phyloP scores from a whole-genome alignment of 257 asterid genomes.

The Lithospermum erythrorhizon region DNA sequence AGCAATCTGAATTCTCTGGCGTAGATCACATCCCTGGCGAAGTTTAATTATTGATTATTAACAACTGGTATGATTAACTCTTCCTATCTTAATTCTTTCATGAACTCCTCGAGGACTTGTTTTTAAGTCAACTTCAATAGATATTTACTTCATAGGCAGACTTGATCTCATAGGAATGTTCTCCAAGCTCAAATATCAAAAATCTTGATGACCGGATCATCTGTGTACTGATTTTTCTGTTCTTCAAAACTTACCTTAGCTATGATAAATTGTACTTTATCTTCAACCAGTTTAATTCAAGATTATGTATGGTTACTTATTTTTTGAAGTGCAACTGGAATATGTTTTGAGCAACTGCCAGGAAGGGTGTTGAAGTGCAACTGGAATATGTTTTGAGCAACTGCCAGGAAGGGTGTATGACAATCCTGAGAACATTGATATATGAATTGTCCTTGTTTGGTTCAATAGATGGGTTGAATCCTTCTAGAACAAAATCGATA shows the following conservation, averaged over 20 bases:
- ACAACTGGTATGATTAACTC: slow-evolving; percentile 4
- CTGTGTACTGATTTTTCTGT: not conserved
- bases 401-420: not conserved
- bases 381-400: not conserved
- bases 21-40: not conserved
- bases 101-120: no score
- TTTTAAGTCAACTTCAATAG: no score
- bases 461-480: no score
- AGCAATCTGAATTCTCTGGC: no score
- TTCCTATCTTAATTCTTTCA: not conserved
- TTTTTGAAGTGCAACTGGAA: not conserved
- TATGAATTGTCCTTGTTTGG: no score
- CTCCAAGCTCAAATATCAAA: no score
- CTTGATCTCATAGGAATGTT: no score
- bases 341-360: no score
- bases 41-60: slow-evolving; percentile 1
- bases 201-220: not conserved
- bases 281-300: not conserved
- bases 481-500: no score
- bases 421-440: no score
- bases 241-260: not conserved
- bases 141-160: no score
- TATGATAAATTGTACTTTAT: no score
- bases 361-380: not conserved
- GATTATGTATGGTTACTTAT: not conserved